Percentiles rank a stretch among this genome's conserved stretches.
phyloP scores from a whole-genome alignment of 345 rosid species.

The rapeseed (Brassica napus) region Da-Ae NC_063439.1:24979001-24979500 shows the following conservation, averaged over 20 bases:
- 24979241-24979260: not conserved
- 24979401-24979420: constrained; percentile 83
- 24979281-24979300: not conserved
- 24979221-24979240: not conserved
- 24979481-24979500: constrained; percentile 67
- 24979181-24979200: not conserved
- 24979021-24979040: constrained; percentile 67
- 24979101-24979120: constrained; percentile 58
- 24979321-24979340: not conserved
- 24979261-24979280: not conserved
- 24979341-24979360: constrained; percentile 70
- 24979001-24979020: constrained; percentile 77
- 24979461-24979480: constrained; percentile 71
- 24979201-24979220: not conserved
- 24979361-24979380: constrained; percentile 95
- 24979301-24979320: not conserved
- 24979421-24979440: constrained; percentile 76
- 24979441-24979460: constrained; percentile 82
- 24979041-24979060: constrained; percentile 84
- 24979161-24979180: not conserved
- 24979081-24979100: constrained; percentile 59
- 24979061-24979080: constrained; percentile 59
- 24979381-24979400: constrained; percentile 91
- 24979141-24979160: constrained; percentile 35
- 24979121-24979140: constrained; percentile 74